A percentile compares a stretch with the other conserved stretches of the same genome.
phyloP scores from a whole-genome alignment of 176 grass and related monocot genomes.

The Oryza brachyantha region DNA sequence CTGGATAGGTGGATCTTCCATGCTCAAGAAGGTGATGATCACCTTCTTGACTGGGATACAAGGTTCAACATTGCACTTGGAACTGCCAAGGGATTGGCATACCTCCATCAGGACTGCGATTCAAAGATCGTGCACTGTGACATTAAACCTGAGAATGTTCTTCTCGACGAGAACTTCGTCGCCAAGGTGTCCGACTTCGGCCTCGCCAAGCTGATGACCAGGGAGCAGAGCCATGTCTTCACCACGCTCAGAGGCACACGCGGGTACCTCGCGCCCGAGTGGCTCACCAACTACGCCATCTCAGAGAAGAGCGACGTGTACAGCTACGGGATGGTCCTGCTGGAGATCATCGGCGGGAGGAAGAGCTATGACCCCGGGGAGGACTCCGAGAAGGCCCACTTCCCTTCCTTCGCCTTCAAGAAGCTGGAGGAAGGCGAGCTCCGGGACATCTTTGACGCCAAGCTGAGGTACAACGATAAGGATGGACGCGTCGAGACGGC shows the following conservation, averaged over 20 bases:
- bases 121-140: constrained; percentile 94
- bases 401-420: constrained; percentile 80
- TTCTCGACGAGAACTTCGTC: constrained; percentile 75
- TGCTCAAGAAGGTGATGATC: background rate
- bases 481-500: constrained; percentile 57
- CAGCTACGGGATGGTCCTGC: constrained; percentile 93
- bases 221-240: constrained; percentile 97
- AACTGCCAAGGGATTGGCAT: constrained; percentile 77
- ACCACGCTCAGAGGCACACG: constrained; percentile 83
- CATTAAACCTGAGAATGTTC: constrained; percentile 96
- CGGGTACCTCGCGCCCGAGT: constrained; percentile 90
- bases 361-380: constrained; percentile 76
- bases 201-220: constrained; percentile 96
- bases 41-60: constrained; percentile 71
- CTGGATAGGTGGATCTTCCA: constrained; percentile 90
- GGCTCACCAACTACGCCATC: constrained; percentile 87
- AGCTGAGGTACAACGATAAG: constrained; percentile 46
- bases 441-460: constrained; percentile 53
- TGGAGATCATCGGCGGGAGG: constrained; percentile 84
- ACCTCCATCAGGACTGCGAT: constrained; percentile 92
- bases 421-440: constrained; percentile 77
- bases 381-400: constrained; percentile 79
- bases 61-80: constrained; percentile 83
- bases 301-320: constrained; percentile 96
- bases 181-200: constrained; percentile 98